phyloP scores from a whole-genome alignment of 441 rosid genomes.

The Kokia cookei region DNA sequence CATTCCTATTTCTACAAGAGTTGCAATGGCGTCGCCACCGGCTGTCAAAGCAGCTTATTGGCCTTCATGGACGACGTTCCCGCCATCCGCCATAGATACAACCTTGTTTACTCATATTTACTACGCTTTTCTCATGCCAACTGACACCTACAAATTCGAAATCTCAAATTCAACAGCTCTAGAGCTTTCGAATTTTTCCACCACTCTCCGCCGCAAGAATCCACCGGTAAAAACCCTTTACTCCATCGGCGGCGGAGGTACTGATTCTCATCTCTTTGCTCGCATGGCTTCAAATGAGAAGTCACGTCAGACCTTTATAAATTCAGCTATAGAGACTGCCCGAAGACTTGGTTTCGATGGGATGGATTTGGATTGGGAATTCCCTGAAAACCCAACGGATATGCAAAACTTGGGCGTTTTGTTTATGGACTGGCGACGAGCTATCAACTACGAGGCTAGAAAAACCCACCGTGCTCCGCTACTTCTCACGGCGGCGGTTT shows the following conservation, averaged over 20 bases:
- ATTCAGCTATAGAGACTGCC: slow-evolving; percentile 38
- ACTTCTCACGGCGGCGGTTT: slow-evolving; percentile 49
- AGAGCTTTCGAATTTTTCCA: slow-evolving; percentile 30
- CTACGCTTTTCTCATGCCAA: slow-evolving; percentile 53
- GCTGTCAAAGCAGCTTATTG: slow-evolving; percentile 40
- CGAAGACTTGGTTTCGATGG: slow-evolving; percentile 45
- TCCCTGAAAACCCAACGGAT: slow-evolving; percentile 26
- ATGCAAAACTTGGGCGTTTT: slow-evolving; percentile 30
- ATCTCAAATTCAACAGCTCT: slow-evolving; percentile 12
- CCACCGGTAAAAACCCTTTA: slow-evolving; percentile 42
- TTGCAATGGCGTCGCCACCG: slow-evolving; percentile 7
- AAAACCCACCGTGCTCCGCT: slow-evolving; percentile 24
- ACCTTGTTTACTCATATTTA: slow-evolving; percentile 43
- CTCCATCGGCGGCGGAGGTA: slow-evolving; percentile 41
- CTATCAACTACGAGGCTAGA: slow-evolving; percentile 29
- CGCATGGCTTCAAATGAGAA: slow-evolving; percentile 21
- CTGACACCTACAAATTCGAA: slow-evolving; percentile 31
- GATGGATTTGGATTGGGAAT: slow-evolving; percentile 59
- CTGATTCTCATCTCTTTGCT: slow-evolving; percentile 22
- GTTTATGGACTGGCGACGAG: slow-evolving; percentile 35
- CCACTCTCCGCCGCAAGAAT: slow-evolving; percentile 32
- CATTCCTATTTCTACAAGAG: background rate
- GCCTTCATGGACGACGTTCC: slow-evolving; percentile 31
- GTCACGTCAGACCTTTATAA: slow-evolving; percentile 31
- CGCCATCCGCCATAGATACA: slow-evolving; percentile 42